Evolutionary conservation across 208 protist species (phyloP).

Genomic region (Sergeia podlipaevii): DNA sequence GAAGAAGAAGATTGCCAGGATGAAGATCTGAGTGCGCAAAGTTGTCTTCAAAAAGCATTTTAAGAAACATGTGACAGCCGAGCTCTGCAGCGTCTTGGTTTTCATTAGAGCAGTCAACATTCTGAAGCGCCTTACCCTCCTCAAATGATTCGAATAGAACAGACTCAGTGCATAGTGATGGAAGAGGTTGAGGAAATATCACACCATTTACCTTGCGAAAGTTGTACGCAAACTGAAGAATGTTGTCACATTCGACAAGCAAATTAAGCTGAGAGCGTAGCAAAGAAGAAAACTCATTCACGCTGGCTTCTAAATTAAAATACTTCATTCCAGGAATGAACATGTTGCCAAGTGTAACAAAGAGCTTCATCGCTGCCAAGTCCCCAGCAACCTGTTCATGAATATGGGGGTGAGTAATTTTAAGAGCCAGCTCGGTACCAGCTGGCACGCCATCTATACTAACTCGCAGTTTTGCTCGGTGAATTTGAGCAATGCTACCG

Average conservation of each 20-base stretch:
- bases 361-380: slow-evolving; percentile 61
- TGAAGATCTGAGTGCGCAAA: slow-evolving; percentile 95
- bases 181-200: slow-evolving; percentile 80
- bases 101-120: slow-evolving; percentile 31
- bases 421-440: slow-evolving; percentile 85
- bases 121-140: slow-evolving; percentile 65
- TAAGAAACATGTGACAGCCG: slow-evolving; percentile 92
- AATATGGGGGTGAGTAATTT: slow-evolving; percentile 89
- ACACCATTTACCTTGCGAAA: slow-evolving; percentile 67
- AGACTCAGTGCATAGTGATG: slow-evolving; percentile 43
- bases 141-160: slow-evolving; percentile 92
- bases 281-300: slow-evolving; percentile 76
- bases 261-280: slow-evolving; percentile 88
- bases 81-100: slow-evolving; percentile 67
- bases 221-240: slow-evolving; percentile 83
- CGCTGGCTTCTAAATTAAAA: slow-evolving; percentile 56
- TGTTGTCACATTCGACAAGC: slow-evolving; percentile 75
- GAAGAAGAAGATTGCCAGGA: slow-evolving; percentile 88
- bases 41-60: slow-evolving; percentile 95
- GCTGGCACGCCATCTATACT: slow-evolving; percentile 72
- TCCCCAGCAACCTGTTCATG: slow-evolving; percentile 65
- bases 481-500: slow-evolving; percentile 92
- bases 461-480: slow-evolving; percentile 69
- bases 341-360: slow-evolving; percentile 35
- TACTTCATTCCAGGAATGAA: slow-evolving; percentile 58